Conservation (phyloP, 192 early-diverging fungal genomes). For the Backusella circina region DNA sequence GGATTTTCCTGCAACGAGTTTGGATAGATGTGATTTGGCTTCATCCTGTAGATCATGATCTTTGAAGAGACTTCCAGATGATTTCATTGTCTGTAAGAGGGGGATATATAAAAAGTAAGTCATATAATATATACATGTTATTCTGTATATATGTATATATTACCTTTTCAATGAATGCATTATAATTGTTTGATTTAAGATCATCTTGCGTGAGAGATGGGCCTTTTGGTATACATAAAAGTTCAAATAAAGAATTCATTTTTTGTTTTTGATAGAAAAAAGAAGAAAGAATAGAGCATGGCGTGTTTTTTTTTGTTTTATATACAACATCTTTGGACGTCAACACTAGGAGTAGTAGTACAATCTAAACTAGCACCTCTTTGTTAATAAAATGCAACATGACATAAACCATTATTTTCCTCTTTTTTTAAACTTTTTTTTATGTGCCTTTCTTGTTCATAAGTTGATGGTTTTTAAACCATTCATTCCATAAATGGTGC, state of each 20-base stretch:
- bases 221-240: background rate
- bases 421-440: background rate
- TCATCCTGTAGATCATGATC: background rate
- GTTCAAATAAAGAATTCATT: slow-evolving; percentile 1
- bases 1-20: slow-evolving; percentile 16
- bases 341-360: background rate
- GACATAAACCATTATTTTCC: background rate
- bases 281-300: background rate
- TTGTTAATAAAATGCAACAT: background rate
- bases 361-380: background rate
- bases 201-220: background rate
- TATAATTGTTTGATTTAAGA: background rate
- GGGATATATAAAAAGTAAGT: too few species aligned
- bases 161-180: slow-evolving; percentile 9
- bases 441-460: too few species aligned
- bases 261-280: background rate
- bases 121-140: background rate
- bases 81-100: slow-evolving; percentile 5
- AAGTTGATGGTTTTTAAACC: background rate
- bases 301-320: background rate
- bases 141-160: background rate
- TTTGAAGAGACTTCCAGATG: background rate
- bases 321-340: background rate
- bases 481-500: background rate
- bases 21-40: background rate